phyloP scores from a whole-genome alignment of 169 alveolate genomes.

The Neospora caninum region DNA sequence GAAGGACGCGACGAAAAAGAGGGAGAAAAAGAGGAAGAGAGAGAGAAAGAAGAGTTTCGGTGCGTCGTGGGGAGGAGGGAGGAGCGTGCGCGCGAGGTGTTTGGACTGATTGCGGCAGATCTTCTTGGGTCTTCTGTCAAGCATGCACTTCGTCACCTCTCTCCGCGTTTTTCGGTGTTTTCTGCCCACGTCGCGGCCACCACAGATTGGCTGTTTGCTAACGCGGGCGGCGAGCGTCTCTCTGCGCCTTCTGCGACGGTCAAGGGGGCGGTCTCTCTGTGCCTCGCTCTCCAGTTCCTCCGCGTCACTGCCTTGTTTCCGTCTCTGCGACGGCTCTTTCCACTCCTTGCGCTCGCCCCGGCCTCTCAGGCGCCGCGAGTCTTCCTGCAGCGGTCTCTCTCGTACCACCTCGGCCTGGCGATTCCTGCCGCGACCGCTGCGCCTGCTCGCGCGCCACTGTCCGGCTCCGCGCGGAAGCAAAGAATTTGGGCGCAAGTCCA shows the following conservation, averaged over 20 bases:
- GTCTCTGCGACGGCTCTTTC: background rate
- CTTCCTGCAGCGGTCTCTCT: background rate
- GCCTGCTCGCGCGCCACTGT: background rate
- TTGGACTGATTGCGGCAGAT: background rate
- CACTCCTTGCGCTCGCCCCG: background rate
- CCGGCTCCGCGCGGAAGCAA: background rate
- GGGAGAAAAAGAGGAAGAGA: background rate
- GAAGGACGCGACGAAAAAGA: too few relatives aligned
- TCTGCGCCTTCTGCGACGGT: background rate
- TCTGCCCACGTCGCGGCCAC: background rate
- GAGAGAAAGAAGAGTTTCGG: background rate
- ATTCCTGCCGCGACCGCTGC: background rate
- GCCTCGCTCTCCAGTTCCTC: background rate
- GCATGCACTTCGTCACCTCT: background rate
- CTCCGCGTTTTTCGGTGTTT: background rate
- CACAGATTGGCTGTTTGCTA: background rate
- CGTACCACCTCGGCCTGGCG: background rate
- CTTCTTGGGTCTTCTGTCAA: background rate
- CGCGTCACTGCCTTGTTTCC: background rate
- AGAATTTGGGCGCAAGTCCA: background rate
- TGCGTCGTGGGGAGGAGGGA: background rate
- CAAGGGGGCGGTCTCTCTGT: background rate
- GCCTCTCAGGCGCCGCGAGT: background rate
- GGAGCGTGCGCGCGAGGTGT: background rate
- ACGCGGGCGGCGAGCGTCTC: background rate